Evolutionary conservation across 2,329 filamentous ascomycete genomes (phyloP).

Genomic region (Akanthomyces dipterigenus): DNA sequence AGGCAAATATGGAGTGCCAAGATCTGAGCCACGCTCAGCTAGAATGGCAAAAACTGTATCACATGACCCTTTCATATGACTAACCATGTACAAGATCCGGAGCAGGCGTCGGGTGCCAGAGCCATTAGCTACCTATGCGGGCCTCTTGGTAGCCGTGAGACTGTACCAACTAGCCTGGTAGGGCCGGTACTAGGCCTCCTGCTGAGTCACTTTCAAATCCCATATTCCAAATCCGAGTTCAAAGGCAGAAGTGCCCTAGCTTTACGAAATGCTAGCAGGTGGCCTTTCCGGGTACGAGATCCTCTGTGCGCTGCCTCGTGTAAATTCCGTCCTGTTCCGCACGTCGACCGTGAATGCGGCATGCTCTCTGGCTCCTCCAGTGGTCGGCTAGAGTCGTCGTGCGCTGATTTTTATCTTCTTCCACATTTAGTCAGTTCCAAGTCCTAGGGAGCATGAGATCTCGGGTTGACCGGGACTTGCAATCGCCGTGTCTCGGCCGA

Average conservation of each 20-base stretch:
- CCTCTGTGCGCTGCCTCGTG: not conserved
- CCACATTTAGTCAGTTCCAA: not conserved
- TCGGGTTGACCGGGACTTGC: constrained; percentile 8
- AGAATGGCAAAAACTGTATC: not conserved
- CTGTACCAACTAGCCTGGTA: too few relatives aligned
- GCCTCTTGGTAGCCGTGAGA: too few relatives aligned
- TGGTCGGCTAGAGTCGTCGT: not conserved
- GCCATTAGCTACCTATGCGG: too few relatives aligned
- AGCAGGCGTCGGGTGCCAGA: not conserved
- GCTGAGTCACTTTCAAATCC: not conserved
- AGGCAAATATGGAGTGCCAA: not conserved
- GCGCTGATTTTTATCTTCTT: not conserved
- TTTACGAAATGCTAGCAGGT: not conserved
- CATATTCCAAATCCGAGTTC: not conserved
- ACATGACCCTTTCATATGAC: constrained; percentile 7
- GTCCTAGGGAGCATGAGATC: constrained; percentile 7
- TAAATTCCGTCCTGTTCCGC: not conserved
- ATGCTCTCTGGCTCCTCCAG: not conserved
- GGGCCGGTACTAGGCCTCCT: not conserved
- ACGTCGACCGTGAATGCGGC: not conserved
- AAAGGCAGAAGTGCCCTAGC: not conserved
- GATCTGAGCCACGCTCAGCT: constrained; percentile 12
- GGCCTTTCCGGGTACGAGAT: not conserved
- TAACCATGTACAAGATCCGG: not conserved
- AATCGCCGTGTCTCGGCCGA: constrained; percentile 8